Base-by-base conservation (phyloP, 1,139 yeast species). In the Zygoascus meyerae region DNA sequence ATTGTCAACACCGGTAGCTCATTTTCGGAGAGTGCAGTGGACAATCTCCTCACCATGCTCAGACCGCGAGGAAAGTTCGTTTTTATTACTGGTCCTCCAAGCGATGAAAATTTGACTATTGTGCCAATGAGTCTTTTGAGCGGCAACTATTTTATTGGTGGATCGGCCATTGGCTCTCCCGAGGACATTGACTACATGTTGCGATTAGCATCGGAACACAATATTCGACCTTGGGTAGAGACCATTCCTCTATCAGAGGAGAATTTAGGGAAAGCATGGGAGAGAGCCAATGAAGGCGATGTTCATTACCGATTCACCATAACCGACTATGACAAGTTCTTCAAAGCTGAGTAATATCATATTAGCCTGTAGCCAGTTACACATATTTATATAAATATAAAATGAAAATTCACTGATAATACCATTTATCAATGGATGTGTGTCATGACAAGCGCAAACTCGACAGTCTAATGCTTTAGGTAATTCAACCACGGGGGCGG, bases 1-100 rank as follows among this genome's bases (percentile, higher is more conserved):
- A 51, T 64, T 29, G 50, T 64, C 40, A 61, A 62, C 52, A 59
- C 63, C 35, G 57, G 62, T 37, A 53, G 58, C 31, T 50, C 63
- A 36, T 51, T 49, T 40, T 53, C 54, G 34, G 58, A 52, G 28
- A 67, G 67, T 30, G 52, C 54, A 26, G 50, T 58, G 9, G n/a
- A 35, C 14, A 29, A 35, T 18, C 17, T 35, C n/a, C 16, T 35
- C n/a, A 35, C 39, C 4, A 3, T 35, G 15, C 15, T 35, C 16
- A 35, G 18, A 29, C 39, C 39, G 12, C 39, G 39, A 36, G 60
- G 56, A 44, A 49, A 59, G 39, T 61, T 63, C 26, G 46, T 48
- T 18, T 31, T 40, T 15, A 40, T 40, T 31, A 38, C 40, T 29
- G 16, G 14, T 6, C 40, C 35, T 12, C 30, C 30, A 11, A 8